Evolutionary conservation across 1,284 basidiomycete genomes (phyloP), one percentile per base, ranked within the genome.

Genomic region (Vanrija humicola): DNA sequence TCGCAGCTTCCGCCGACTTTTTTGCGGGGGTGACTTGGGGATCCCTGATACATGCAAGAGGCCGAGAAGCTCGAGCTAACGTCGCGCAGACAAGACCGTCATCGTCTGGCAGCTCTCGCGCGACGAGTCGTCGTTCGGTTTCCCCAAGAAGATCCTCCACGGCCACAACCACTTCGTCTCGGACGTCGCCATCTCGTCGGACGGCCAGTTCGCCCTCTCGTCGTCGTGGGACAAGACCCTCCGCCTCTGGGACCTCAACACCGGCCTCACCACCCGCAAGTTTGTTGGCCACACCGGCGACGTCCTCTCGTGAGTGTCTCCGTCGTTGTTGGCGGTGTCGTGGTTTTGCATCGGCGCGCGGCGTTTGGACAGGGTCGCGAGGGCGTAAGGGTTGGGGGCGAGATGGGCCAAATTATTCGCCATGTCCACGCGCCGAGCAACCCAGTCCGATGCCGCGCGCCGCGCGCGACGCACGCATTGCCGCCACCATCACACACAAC

Each of bases 131-230:
- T 71, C 74, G 48, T 94, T 92, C 77, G 93, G 93, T 55, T 94
- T 87, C 82, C 92, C 94, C 64, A 98, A 98, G 83, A 88, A 89
- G 74, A 91, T 98, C 76, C 87, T 99, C 64, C 89, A 92, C 79
- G 96, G 96, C 66, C 96, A 99, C 85, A 98, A 98, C 83, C 94
- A 98, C 84, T 99, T 99, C 76, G 96, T 99, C 64, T 98, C 96
- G 52, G 96, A 99, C 79, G 90, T 98, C 68, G 94, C 96, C 73
- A 91, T 96, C 78, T 95, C 92, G 61, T 97, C 93, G 64, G 95
- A 98, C 79, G 95, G 95, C 75, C 95, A 98, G 82, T 98, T 98
- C 78, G 96, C 96, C 53, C 89, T 99, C 62, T 98, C 96, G 61
- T 89, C 96, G 48, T 98, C 95, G 50, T 99, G 96, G 96, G 96